phyloP scores from a whole-genome alignment of 73 alveolate species.

The Tetrahymena borealis region DNA sequence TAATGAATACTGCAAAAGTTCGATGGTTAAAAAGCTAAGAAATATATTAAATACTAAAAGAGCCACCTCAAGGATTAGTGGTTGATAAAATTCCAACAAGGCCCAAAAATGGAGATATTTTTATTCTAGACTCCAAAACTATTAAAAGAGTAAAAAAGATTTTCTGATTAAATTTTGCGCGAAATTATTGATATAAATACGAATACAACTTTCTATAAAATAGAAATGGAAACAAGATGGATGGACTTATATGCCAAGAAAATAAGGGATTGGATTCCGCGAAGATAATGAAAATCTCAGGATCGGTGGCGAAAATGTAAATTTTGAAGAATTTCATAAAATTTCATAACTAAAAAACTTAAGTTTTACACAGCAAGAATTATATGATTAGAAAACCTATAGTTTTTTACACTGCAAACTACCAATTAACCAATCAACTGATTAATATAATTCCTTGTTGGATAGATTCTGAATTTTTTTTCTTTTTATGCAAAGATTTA shows the following conservation, averaged over 20 bases:
- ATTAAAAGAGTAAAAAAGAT: neutral
- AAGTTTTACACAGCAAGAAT: neutral
- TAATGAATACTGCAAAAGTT: neutral
- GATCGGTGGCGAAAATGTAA: neutral
- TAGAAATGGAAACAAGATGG: neutral
- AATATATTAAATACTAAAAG: neutral
- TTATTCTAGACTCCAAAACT: neutral
- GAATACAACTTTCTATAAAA: neutral
- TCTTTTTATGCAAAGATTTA: no score
- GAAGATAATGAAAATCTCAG: neutral
- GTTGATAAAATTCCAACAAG: neutral
- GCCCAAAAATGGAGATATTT: neutral
- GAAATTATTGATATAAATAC: neutral
- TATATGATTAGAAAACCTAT: no score
- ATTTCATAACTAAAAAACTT: neutral
- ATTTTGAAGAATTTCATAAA: neutral
- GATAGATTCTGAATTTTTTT: no score
- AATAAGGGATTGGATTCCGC: neutral
- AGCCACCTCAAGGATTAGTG: neutral
- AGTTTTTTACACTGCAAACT: no score
- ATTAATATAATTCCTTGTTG: no score
- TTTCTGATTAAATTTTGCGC: neutral
- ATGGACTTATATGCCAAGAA: neutral
- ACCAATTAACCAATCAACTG: no score
- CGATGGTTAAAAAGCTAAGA: neutral